Conservation (phyloP, 176 grass and related monocot genomes). For the Musa itinerans region DNA sequence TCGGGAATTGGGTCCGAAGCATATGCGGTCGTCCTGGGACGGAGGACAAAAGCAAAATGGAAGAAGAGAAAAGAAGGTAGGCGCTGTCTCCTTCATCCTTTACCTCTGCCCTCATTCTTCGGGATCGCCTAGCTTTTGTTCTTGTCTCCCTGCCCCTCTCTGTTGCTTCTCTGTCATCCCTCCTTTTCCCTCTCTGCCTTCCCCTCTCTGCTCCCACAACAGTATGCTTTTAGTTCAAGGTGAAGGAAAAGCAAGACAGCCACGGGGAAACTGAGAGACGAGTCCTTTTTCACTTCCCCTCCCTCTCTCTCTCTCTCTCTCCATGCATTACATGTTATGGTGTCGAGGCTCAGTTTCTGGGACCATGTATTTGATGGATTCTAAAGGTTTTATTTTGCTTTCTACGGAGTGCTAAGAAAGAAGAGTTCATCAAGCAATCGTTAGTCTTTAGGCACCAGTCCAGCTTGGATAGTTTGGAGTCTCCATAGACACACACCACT, state of each 20-base stretch:
- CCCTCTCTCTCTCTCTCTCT: neutral
- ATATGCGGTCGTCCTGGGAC: no score
- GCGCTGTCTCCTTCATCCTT: constrained; percentile 6
- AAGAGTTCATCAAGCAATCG: neutral
- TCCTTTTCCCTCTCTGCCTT: neutral
- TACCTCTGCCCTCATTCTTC: constrained; percentile 2
- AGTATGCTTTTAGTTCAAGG: neutral
- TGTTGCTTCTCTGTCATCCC: neutral
- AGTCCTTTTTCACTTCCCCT: neutral
- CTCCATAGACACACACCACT: no score
- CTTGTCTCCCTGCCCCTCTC: neutral
- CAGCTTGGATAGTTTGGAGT: neutral
- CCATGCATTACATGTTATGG: neutral
- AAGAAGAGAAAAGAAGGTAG: neutral
- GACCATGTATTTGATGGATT: neutral
- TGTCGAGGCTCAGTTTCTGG: neutral
- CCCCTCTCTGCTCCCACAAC: neutral
- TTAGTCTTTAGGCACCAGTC: neutral
- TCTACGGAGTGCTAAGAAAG: neutral
- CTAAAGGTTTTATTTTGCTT: neutral
- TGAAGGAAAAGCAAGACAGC: neutral
- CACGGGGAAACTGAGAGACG: neutral
- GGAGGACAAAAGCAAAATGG: neutral
- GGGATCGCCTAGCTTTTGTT: constrained; percentile 6
- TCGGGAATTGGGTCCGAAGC: no score